These are phyloP conservation scores for Bremia lactucae DNA, from an alignment of 352 stramenopile species.

Conservation along the genomic window DNA sequence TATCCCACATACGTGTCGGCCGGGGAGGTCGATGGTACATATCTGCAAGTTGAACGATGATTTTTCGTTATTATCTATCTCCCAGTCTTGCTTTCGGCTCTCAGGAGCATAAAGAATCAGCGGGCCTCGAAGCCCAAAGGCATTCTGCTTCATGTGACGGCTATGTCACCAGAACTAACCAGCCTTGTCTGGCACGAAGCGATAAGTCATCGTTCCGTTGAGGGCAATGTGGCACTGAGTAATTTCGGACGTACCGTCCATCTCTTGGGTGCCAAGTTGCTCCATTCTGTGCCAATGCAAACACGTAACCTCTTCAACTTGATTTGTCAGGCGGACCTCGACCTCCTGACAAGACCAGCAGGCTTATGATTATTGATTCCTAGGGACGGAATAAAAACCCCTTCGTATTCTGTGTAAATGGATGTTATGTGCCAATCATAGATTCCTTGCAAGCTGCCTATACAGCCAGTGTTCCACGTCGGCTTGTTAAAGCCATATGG, in stretches of 20 bases:
- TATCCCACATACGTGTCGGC: slow-evolving; percentile 7
- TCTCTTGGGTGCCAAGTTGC: slow-evolving; percentile 14
- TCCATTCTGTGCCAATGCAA: slow-evolving; percentile 20
- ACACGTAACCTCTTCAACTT: slow-evolving; percentile 2
- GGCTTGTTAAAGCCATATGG: too few relatives aligned
- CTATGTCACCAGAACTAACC: slow-evolving; percentile 24
- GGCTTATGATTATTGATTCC: slow-evolving; percentile 15
- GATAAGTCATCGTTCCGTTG: slow-evolving; percentile 7
- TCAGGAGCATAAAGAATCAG: slow-evolving; percentile 10
- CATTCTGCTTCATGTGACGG: slow-evolving; percentile 14
- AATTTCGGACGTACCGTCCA: slow-evolving; percentile 17
- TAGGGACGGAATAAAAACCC: slow-evolving; percentile 1
- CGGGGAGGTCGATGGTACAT: slow-evolving; percentile 3
- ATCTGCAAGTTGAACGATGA: slow-evolving; percentile 14
- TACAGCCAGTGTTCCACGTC: too few relatives aligned
- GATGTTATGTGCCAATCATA: slow-evolving; percentile 2
- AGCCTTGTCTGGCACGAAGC: slow-evolving; percentile 11
- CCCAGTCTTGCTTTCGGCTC: not conserved
- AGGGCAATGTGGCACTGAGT: slow-evolving; percentile 17
- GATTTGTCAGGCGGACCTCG: slow-evolving; percentile 6
- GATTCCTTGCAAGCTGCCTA: too few relatives aligned
- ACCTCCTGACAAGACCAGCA: slow-evolving; percentile 4
- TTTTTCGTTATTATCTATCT: slow-evolving; percentile 10
- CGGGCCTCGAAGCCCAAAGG: slow-evolving; percentile 14
- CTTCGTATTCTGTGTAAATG: slow-evolving; percentile 5